Percentiles rank a stretch among this genome's conserved stretches.
These are phyloP conservation scores for Poa annua DNA, from an alignment of 176 grass and related monocot species.

Conservation along the genomic window DNA sequence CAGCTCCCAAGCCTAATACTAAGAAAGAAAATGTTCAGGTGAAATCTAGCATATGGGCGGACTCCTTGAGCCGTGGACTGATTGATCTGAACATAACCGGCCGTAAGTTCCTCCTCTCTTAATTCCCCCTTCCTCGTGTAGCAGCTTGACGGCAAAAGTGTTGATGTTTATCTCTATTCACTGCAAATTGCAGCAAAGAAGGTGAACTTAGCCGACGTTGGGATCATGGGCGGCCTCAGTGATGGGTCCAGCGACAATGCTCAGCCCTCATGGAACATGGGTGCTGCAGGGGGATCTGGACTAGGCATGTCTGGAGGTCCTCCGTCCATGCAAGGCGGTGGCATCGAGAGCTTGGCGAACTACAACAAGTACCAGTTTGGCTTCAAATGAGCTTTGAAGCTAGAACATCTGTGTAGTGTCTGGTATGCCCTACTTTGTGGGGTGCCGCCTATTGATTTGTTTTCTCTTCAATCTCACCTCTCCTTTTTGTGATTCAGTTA, in stretches of 20 bases:
- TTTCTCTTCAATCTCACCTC: neutral
- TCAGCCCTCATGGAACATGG: constrained; percentile 55
- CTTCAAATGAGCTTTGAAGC: constrained; percentile 65
- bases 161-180: constrained; percentile 32
- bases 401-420: neutral
- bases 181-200: constrained; percentile 81
- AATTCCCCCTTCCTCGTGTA: neutral
- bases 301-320: constrained; percentile 59
- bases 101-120: constrained; percentile 56
- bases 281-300: constrained; percentile 39
- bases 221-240: constrained; percentile 76
- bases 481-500: neutral
- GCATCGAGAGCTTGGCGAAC: constrained; percentile 65
- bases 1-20: constrained; percentile 35
- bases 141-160: constrained; percentile 5
- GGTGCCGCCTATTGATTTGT: neutral
- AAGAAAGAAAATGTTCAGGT: constrained; percentile 85
- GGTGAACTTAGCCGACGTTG: constrained; percentile 87
- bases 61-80: constrained; percentile 88
- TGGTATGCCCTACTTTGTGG: neutral
- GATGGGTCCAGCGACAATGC: constrained; percentile 67
- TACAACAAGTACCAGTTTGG: constrained; percentile 73
- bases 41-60: constrained; percentile 97
- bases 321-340: constrained; percentile 44
- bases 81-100: constrained; percentile 97